Percentiles rank a stretch among this genome's conserved stretches.
phyloP scores from a whole-genome alignment of 202 grass and related monocot genomes.

The Brachypodium distachyon region DNA sequence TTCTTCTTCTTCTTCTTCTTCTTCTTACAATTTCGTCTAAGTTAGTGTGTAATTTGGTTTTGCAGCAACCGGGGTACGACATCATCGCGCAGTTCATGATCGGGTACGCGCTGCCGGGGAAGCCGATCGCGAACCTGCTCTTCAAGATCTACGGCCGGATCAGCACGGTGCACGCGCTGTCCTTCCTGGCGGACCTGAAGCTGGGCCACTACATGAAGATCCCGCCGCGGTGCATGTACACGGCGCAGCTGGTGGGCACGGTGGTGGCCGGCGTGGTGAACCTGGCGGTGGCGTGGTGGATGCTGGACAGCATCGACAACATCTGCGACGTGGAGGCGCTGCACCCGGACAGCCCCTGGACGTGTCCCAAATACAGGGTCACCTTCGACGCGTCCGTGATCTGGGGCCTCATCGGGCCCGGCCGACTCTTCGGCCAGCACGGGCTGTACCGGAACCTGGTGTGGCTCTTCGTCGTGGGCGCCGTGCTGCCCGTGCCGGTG shows the following conservation, averaged over 20 bases:
- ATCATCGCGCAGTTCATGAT: constrained; percentile 99
- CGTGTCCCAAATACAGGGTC: constrained; percentile 94
- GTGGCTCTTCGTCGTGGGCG: constrained; percentile 85
- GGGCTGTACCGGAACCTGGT: constrained; percentile 93
- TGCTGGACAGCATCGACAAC: constrained; percentile 91
- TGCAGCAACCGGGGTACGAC: constrained; percentile 96
- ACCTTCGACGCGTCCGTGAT: constrained; percentile 97
- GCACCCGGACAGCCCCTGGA: constrained; percentile 96
- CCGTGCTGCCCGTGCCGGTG: constrained; percentile 81
- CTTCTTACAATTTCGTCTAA: background rate
- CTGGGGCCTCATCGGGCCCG: constrained; percentile 93
- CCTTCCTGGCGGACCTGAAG: constrained; percentile 97
- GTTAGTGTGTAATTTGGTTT: background rate
- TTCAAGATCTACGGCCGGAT: constrained; percentile 99
- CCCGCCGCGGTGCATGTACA: constrained; percentile 98
- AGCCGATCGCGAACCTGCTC: constrained; percentile 95
- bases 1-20: background rate
- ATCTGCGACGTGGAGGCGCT: constrained; percentile 92
- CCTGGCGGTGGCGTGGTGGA: constrained; percentile 98
- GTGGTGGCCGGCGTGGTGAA: constrained; percentile 88
- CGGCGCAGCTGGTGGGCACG: constrained; percentile 92
- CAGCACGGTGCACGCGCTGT: constrained; percentile 96
- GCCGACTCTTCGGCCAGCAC: constrained; percentile 58
- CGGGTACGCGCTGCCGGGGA: constrained; percentile 84
- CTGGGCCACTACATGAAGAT: constrained; percentile 99